A percentile compares a stretch with the other conserved stretches of the same genome.
Conservation (phyloP, 306 rosid species). For the Casuarina cunninghamiana region DNA sequence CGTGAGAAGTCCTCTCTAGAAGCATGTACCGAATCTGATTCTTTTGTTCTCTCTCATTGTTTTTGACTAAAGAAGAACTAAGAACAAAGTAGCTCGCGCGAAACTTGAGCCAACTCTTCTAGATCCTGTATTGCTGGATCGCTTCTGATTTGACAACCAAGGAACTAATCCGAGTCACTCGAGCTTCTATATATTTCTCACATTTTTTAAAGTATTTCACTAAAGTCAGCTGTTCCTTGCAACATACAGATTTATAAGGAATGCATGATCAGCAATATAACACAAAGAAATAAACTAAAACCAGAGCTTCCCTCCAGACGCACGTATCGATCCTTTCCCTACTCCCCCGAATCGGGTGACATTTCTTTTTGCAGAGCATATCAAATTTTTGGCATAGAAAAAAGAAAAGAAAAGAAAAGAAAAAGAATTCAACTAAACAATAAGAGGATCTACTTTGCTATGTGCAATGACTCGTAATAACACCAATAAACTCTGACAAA, state of each 20-base stretch:
- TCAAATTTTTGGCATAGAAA: not conserved
- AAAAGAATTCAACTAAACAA: not conserved
- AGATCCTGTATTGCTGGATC: not conserved
- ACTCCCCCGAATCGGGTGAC: not conserved
- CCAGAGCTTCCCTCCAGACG: not conserved
- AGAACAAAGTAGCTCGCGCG: not conserved
- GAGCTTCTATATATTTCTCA: not conserved
- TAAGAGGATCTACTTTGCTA: not conserved
- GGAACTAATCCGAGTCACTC: not conserved
- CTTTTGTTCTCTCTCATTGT: not conserved
- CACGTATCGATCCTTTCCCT: not conserved
- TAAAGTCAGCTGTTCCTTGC: too few species aligned
- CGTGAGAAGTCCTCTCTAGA: too few species aligned
- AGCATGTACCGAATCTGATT: not conserved
- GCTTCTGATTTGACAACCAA: not conserved
- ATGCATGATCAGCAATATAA: not conserved
- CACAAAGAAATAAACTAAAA: not conserved
- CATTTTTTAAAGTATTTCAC: not conserved
- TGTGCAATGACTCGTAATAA: not conserved
- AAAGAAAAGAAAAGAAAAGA: not conserved
- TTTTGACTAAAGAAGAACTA: not conserved
- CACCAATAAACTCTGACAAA: slow-evolving; percentile 3
- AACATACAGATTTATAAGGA: not conserved
- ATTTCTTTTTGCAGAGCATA: not conserved
- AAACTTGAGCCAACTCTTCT: not conserved